These are phyloP conservation scores for Haematococcus sp. DNA, from an alignment of 139 green algal species.

Conservation along the genomic window DNA sequence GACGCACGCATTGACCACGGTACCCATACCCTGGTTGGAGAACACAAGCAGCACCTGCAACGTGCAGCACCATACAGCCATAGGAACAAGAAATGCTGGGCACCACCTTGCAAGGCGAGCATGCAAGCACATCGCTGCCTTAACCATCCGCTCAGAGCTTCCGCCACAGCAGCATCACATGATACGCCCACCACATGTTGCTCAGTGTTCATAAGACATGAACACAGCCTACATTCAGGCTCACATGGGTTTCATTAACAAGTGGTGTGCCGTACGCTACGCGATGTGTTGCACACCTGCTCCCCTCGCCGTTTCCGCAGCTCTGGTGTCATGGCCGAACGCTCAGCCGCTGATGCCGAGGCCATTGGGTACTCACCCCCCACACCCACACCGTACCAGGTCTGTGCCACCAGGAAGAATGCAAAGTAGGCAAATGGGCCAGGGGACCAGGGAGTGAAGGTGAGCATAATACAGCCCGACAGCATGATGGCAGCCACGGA, in stretches of 20 bases:
- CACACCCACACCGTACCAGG: conserved; percentile 55
- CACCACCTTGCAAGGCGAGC: too few relatives aligned
- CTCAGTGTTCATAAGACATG: too few relatives aligned
- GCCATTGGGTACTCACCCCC: conserved; percentile 77
- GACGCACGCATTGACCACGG: conserved; percentile 42
- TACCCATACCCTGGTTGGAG: conserved; percentile 54
- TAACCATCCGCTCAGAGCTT: too few relatives aligned
- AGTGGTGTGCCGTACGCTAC: too few relatives aligned
- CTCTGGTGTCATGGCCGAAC: conserved; percentile 48
- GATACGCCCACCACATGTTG: too few relatives aligned
- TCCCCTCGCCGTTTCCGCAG: conserved; percentile 42
- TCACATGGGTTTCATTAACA: too few relatives aligned
- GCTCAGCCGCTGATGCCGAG: conserved; percentile 71
- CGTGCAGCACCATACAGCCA: too few relatives aligned
- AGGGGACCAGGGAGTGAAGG: conserved; percentile 27
- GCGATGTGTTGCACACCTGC: conserved; percentile 14
- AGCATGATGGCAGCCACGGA: conserved; percentile 64
- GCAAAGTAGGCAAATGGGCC: conserved; percentile 31
- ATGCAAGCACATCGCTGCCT: too few relatives aligned
- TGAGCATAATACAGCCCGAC: conserved; percentile 60
- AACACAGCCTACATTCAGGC: too few relatives aligned
- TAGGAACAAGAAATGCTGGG: too few relatives aligned
- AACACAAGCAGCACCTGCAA: conserved; percentile 58
- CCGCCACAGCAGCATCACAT: too few relatives aligned
- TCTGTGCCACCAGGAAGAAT: conserved; percentile 53